phyloP scores from a whole-genome alignment of 1,139 yeast genomes.

The Kodamaea derodonti region DNA sequence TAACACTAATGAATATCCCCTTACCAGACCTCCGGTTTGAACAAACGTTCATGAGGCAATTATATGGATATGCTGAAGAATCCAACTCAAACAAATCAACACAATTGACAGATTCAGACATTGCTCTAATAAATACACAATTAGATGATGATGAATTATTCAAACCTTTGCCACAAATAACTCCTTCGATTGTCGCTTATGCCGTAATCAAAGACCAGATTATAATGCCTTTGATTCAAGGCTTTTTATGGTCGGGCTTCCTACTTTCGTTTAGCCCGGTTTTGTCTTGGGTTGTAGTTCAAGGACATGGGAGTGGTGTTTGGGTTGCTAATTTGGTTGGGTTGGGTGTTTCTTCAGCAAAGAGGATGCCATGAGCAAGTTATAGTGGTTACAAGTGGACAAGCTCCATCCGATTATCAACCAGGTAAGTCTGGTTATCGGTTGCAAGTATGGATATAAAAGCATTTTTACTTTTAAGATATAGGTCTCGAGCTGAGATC shows the following conservation, averaged over 20 bases:
- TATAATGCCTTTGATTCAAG: constrained; percentile 60
- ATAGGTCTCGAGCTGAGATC: too few species aligned
- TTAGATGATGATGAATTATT: constrained; percentile 25
- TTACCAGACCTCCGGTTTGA: constrained; percentile 71
- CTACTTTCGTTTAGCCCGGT: constrained; percentile 31
- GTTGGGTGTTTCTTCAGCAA: too few species aligned
- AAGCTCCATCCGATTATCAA: too few species aligned
- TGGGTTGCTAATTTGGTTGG: constrained; percentile 26
- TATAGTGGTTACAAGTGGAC: too few species aligned
- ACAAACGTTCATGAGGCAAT: constrained; percentile 50
- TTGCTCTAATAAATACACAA: constrained; percentile 18
- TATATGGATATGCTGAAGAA: constrained; percentile 32
- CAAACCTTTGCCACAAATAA: constrained; percentile 33
- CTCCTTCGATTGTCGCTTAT: constrained; percentile 47
- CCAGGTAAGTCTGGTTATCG: too few species aligned
- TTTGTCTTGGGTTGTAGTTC: constrained; percentile 21
- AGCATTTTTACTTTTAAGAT: too few species aligned
- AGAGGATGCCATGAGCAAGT: too few species aligned
- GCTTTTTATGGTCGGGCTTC: constrained; percentile 38
- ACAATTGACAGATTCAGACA: constrained; percentile 21
- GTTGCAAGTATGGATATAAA: too few species aligned
- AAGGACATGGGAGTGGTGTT: constrained; percentile 32
- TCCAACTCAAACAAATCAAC: constrained; percentile 1
- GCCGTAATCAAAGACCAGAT: constrained; percentile 63
- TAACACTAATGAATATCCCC: constrained; percentile 21